Evolutionary conservation across 108 stramenopile genomes (phyloP).

Genomic region (Epipyxis sp.): DNA sequence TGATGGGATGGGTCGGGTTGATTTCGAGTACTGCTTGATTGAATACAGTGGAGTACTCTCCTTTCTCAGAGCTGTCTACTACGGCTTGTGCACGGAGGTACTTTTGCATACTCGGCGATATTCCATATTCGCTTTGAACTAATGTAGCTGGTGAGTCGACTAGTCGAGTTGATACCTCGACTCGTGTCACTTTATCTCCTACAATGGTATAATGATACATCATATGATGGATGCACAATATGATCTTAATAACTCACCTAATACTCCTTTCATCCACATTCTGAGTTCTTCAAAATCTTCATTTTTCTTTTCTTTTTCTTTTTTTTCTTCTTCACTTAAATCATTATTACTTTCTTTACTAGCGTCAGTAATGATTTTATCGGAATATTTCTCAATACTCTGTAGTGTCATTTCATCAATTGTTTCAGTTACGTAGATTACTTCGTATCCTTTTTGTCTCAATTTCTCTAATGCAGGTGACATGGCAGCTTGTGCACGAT

Average conservation of each 20-base stretch:
- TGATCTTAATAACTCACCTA: conserved; percentile 67
- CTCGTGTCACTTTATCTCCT: conserved; percentile 39
- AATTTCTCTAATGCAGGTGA: conserved; percentile 88
- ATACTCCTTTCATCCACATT: conserved; percentile 70
- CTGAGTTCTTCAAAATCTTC: conserved; percentile 61
- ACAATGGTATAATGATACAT: too few species aligned
- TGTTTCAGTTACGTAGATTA: conserved; percentile 85
- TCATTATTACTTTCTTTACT: conserved; percentile 73
- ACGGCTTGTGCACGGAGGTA: conserved; percentile 93
- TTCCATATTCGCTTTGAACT: conserved; percentile 91
- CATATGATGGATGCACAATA: conserved; percentile 30
- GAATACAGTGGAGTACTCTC: conserved; percentile 42
- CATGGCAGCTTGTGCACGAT: conserved; percentile 65
- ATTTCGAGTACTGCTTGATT: conserved; percentile 89
- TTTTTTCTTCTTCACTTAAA: conserved; percentile 63
- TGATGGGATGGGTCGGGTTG: conserved; percentile 87
- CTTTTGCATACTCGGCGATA: conserved; percentile 95
- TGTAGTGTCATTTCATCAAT: conserved; percentile 95
- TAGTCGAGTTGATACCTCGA: conserved; percentile 74
- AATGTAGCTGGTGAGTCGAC: conserved; percentile 81
- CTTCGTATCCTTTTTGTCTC: conserved; percentile 76
- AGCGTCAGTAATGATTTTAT: conserved; percentile 67
- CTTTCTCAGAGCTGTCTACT: conserved; percentile 70
- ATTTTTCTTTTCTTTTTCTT: conserved; percentile 65
- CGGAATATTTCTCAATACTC: conserved; percentile 67